Base-by-base conservation (phyloP, 352 stramenopile genomes). In the Saprolegnia parasitica region DNA sequence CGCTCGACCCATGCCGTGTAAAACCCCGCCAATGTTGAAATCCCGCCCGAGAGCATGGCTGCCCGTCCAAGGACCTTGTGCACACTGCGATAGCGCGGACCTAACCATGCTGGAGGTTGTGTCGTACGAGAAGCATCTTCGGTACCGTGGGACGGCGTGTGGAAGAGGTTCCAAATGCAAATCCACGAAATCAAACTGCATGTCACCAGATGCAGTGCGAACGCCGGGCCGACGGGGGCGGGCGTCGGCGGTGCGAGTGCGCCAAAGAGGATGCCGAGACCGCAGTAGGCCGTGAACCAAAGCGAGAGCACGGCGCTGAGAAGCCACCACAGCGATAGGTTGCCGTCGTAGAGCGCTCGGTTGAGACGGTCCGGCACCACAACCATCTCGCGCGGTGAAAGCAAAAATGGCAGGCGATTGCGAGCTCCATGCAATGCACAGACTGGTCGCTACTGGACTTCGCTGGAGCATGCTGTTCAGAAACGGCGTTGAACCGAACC, bases 151-250 rank as follows among this genome's bases (percentile, higher is more conserved):
- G 56, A 65, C 4, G 56, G 56, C 5, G 56, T 35, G 1, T 65
- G 56, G 39, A 52, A 65, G n/a, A 65, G 24, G 56, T 65, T 65
- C 24, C 20, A 65, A 6, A 65, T 50, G n/a, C 32, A 52, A 21
- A 65, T 65, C n/a, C 56, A 47, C 56, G 40, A 24, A 21, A 65
- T 49, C 24, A 65, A 37, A 18, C 35, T 20, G 35, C 24, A 32
- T 5, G 56, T 65, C 10, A 49, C 35, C 9, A 65, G n/a, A 32
- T 65, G 56, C 26, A 65, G 46, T 4, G 56, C 56, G 32, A 65
- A 65, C 6, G 47, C 23, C 3, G 56, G 56, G 5, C 56, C 56
- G 11, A 65, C 40, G n/a, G 21, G 35, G 1, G 11, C n/a, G 21
- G 26, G 11, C 35, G 56, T 21, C n/a, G 56, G 35, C 8, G 56